Percentiles rank a stretch among this genome's conserved stretches.
phyloP scores from a whole-genome alignment of 768 basidiomycete genomes.

The Termitomyces sp. region DNA sequence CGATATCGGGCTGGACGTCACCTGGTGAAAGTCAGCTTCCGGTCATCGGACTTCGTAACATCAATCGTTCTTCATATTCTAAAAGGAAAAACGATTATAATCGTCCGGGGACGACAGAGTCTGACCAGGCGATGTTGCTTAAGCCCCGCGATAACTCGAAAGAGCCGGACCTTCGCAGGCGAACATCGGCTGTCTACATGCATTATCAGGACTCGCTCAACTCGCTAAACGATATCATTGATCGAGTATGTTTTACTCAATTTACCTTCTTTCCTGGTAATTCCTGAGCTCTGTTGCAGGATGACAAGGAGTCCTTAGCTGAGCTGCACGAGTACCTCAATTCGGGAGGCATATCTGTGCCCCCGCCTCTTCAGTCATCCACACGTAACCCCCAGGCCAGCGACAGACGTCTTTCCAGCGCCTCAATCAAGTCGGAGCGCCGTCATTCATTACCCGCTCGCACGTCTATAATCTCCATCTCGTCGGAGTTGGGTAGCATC shows the following conservation, averaged over 20 bases:
- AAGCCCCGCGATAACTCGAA: slow-evolving; percentile 15
- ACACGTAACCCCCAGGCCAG: slow-evolving; percentile 9
- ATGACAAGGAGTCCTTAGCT: slow-evolving; percentile 68
- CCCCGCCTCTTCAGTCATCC: slow-evolving; percentile 21
- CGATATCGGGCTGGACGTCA: slow-evolving; percentile 15
- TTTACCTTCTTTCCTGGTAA: neutral
- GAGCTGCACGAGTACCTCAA: slow-evolving; percentile 70
- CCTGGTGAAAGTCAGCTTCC: slow-evolving; percentile 16
- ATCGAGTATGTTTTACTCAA: slow-evolving; percentile 47
- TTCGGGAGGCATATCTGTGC: slow-evolving; percentile 12
- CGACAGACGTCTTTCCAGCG: slow-evolving; percentile 27
- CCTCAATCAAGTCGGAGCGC: slow-evolving; percentile 52
- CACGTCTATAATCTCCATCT: slow-evolving; percentile 55
- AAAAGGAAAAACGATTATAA: slow-evolving; percentile 31
- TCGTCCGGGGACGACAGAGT: slow-evolving; percentile 64
- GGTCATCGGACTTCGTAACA: slow-evolving; percentile 30
- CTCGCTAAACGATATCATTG: slow-evolving; percentile 76
- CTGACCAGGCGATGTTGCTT: slow-evolving; percentile 45
- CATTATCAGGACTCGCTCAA: slow-evolving; percentile 80
- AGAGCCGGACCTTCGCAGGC: slow-evolving; percentile 8
- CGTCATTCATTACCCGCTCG: slow-evolving; percentile 65
- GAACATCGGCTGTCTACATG: slow-evolving; percentile 52
- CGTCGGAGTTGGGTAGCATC: slow-evolving; percentile 42
- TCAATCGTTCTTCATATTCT: slow-evolving; percentile 47
- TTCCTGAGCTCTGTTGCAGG: slow-evolving; percentile 34